Base-by-base conservation (phyloP, 1,284 basidiomycete genomes). In the Heliocybe sulcata region DNA sequence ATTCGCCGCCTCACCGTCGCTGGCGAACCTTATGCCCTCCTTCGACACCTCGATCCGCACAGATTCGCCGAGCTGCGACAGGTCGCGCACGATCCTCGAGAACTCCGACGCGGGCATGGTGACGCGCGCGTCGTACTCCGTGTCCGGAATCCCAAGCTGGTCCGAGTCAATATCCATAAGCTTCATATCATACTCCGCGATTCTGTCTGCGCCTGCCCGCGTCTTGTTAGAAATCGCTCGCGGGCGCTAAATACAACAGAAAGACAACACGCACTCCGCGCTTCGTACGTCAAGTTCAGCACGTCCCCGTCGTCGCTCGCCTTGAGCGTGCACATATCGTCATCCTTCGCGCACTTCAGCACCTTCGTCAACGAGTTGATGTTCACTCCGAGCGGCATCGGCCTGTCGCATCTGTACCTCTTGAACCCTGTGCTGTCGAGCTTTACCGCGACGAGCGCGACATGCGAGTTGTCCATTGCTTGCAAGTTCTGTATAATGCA, bases 401-500 rank as follows among this genome's bases (percentile, higher is more conserved):
- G 93, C 22, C 94, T 84, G 72, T 99, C 97, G 69, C 96, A 98
- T 62, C 97, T 87, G 73, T 91, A 99, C 55, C 82, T 79, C 66
- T 90, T 84, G 77, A 98, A 98, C 29, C 91, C 91, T 0, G 80
- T 75, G 0, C 83, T 80, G 27, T 85, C 74, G 51, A 98, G 81
- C 59, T 87, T 81, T 52, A 96, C 90, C 8, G 92, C 76, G 35
- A 98, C 96, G 57, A 98, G 88, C 1, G 96, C 97, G 65, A 99
- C 96, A 73, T 99, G 97, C 4, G 96, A 98, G 81, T 98, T 98
- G 79, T 99, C 97, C 97, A 99, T 99, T 1, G 97, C 96, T 79
- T 99, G 97, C 14, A 98, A 81, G 55, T 84, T 83, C 85, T 87
- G 59, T 45, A 20, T 33, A 12, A 59, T 16, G 45, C 1, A 19